phyloP scores from a whole-genome alignment of 139 green algal species.

The Mychonastes homosphaera region DNA sequence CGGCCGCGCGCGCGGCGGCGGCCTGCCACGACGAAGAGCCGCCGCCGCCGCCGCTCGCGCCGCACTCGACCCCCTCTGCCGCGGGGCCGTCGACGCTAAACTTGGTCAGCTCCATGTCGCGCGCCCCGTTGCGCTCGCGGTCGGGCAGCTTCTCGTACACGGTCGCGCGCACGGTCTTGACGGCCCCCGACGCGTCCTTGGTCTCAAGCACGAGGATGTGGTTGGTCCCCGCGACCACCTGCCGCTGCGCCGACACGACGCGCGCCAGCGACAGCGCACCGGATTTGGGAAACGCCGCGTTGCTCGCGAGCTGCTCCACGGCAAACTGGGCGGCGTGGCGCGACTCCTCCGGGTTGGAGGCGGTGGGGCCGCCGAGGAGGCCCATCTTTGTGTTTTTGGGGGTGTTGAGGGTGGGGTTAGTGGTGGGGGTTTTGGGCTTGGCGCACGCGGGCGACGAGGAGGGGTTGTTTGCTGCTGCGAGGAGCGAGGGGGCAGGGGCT shows the following conservation, averaged over 20 bases:
- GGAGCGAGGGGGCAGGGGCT: no score
- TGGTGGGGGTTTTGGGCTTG: no score
- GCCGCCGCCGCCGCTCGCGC: not conserved
- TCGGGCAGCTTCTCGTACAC: constrained; percentile 12
- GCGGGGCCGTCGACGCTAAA: constrained; percentile 7
- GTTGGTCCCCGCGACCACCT: constrained; percentile 17
- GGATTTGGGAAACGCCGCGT: constrained; percentile 14
- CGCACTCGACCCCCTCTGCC: constrained; percentile 1
- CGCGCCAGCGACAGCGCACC: constrained; percentile 3
- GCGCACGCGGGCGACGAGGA: no score
- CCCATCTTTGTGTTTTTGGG: no score
- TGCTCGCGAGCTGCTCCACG: constrained; percentile 14
- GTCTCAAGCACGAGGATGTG: constrained; percentile 10
- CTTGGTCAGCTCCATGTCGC: constrained; percentile 11
- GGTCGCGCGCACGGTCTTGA: constrained; percentile 6
- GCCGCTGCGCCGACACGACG: constrained; percentile 14
- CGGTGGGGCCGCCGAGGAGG: no score
- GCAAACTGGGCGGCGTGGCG: constrained; percentile 8
- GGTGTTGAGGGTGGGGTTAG: no score
- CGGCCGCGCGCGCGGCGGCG: constrained; percentile 4
- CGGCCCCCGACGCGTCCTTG: constrained; percentile 5
- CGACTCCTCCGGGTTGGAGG: no score
- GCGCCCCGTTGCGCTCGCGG: constrained; percentile 4
- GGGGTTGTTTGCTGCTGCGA: no score
- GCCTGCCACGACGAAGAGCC: not conserved